Percentiles rank a stretch among this genome's conserved stretches.
Conservation (phyloP, 139 green algal species). For the Auxenochlorella pyrenoidosa region DNA sequence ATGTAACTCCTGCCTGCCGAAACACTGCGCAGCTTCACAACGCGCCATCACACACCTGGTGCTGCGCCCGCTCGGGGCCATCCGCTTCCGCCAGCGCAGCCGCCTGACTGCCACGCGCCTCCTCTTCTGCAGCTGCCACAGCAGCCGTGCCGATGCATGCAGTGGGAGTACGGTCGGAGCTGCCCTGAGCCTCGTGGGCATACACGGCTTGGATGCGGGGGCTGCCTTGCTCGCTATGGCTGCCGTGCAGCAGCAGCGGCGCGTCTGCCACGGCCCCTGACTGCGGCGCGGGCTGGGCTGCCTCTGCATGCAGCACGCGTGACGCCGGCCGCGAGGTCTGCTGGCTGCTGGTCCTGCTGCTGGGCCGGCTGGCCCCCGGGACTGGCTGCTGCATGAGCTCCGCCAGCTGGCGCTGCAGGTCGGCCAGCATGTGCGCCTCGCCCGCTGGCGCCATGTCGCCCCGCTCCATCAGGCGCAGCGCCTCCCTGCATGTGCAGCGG, state of each 20-base stretch:
- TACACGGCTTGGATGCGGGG: constrained; percentile 2
- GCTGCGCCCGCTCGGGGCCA: no score
- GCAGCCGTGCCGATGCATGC: no score
- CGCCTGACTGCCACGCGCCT: no score
- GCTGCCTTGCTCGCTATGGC: neutral
- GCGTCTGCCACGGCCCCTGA: neutral
- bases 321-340: neutral
- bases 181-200: neutral
- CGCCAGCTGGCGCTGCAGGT: neutral
- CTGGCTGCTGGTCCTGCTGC: neutral
- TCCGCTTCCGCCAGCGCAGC: no score
- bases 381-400: neutral
- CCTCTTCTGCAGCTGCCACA: no score
- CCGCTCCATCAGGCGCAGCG: constrained; percentile 12
- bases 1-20: no score
- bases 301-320: neutral
- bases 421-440: neutral
- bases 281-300: neutral
- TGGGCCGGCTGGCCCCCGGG: no score
- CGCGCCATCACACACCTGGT: no score
- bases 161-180: no score
- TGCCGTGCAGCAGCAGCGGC: neutral
- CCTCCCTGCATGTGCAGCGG: neutral
- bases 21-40: no score
- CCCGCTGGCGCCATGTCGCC: neutral